Evolutionary conservation across 1,284 basidiomycete species (phyloP), one percentile per base, ranked within the genome.

Genomic region (Schizophyllum amplum): DNA sequence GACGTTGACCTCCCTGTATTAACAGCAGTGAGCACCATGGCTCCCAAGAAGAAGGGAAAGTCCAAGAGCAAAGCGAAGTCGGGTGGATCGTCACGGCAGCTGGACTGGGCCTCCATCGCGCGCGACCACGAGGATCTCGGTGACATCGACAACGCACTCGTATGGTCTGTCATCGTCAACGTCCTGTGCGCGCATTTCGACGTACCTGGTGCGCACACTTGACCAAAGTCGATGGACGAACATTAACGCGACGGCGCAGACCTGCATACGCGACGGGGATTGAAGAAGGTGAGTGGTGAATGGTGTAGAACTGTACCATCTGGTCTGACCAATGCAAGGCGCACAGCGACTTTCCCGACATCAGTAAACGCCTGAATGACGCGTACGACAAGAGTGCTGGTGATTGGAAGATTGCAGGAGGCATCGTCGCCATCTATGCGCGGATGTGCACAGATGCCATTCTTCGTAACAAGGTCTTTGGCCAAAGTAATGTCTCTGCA

Each of bases 381-480:
- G 67, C 73, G 1, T 81, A 76, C 61, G 62, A 70, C 6, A 65
- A 64, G 13, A 66, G 77, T 59, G 50, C 59, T 3, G 65, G 68
- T 0, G 74, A 78, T 61, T 70, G 73, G 33, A 73, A 72, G 58
- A 66, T 83, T 23, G 63, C 67, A 25, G 82, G 81, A 2, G 82
- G 78, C 0, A 78, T 86, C 53, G 72, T 84, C 9, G 80, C 77
- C 2, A 80, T 86, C 51, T 85, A 79, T 64, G 76, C 81, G 9
- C 82, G 81, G 63, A 82, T 86, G 81, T 84, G 74, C 46, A 72
- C 73, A 0, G 83, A 86, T 66, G 72, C 80, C 1, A 71, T 85
- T 51, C 66, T 85, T 53, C 72, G 82, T 24, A 75, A 84, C 66
- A 79, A 80, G 60, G 69, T 86, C 22, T 77, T 82, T 63, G 71